A percentile compares a stretch with the other conserved stretches of the same genome.
Conservation (phyloP, 805 yeast genomes). For the Peterozyma xylosa region DNA sequence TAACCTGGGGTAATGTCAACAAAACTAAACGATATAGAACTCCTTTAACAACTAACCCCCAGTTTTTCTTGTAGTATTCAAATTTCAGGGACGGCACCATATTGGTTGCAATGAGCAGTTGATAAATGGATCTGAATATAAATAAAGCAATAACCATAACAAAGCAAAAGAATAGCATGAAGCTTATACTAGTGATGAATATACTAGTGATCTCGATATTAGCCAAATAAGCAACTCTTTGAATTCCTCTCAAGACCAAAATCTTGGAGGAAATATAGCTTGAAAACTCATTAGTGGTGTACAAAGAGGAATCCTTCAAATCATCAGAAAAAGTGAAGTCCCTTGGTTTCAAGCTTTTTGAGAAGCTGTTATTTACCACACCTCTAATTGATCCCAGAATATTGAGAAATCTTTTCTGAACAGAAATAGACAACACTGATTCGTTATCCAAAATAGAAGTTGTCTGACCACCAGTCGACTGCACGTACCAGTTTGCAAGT, state of each 20-base stretch:
- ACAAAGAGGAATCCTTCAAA: conserved; percentile 41
- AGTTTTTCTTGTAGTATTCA: conserved; percentile 69
- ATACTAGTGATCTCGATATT: conserved; percentile 80
- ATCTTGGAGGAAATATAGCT: conserved; percentile 55
- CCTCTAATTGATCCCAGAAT: conserved; percentile 8
- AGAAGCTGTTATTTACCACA: conserved; percentile 10
- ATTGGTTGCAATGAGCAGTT: conserved; percentile 49
- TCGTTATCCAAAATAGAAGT: conserved; percentile 65
- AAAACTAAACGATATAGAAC: conserved; percentile 75
- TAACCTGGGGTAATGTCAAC: conserved; percentile 82
- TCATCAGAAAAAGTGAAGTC: conserved; percentile 39
- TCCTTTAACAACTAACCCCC: conserved; percentile 85
- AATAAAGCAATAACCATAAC: conserved; percentile 47
- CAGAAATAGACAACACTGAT: conserved; percentile 69
- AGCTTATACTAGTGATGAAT: conserved; percentile 80
- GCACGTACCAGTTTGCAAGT: conserved; percentile 90
- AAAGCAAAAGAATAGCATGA: conserved; percentile 72
- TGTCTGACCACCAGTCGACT: conserved; percentile 86
- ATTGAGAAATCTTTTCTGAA: conserved; percentile 46
- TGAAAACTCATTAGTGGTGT: conserved; percentile 68
- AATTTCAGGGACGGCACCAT: conserved; percentile 60
- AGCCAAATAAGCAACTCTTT: conserved; percentile 82
- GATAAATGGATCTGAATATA: conserved; percentile 64
- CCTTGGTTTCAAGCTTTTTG: conserved; percentile 8
- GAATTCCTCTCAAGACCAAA: conserved; percentile 81